Evolutionary conservation across 108 stramenopile genomes (phyloP), one percentile per base, ranked within the genome.

Genomic region (Asterionellopsis glacialis): DNA sequence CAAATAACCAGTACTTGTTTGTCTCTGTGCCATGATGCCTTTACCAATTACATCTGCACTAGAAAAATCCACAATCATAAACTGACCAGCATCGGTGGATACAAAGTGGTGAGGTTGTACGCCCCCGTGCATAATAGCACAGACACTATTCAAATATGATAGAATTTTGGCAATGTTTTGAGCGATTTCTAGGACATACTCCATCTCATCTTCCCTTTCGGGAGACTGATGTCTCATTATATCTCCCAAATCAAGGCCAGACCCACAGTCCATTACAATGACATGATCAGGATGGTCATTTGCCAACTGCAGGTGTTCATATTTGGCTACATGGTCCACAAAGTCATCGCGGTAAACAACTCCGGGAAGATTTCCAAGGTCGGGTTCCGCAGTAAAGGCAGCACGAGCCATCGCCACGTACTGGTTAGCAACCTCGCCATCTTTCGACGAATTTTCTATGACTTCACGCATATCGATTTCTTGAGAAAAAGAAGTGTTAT

Each of bases 221-320:
- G 55, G 53, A 24, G 44, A 44, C 24, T 64, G 63, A 18, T 54
- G 52, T 5, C 41, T 43, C 5, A 64, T 64, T 16, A 64, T 27
- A 45, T 64, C 54, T 23, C 55, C 40, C 41, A 64, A 41, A 53
- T 64, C 63, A 16, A 40, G 21, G n/a, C 63, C 63, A 11, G 41
- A 40, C 22, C 63, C 63, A 41, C 54, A 64, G 6, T 64, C 63
- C 63, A 64, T 64, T 15, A 64, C 63, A 18, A 64, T 54, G 41
- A 64, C 43, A 27, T 64, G 45, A 7, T 64, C 39, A 15, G 55
- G 63, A 19, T 62, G 48, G 33, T 33, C 33, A 7, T 33, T 33
- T 33, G 33, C 2, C 33, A 33, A 7, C 7, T 33, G 33, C 5
- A 33, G 33, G 7, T 33, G 33, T 7, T 33, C 33, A 7, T 33